Evolutionary conservation across 768 basidiomycete species (phyloP).

Genomic region (Lyophyllum semitale): DNA sequence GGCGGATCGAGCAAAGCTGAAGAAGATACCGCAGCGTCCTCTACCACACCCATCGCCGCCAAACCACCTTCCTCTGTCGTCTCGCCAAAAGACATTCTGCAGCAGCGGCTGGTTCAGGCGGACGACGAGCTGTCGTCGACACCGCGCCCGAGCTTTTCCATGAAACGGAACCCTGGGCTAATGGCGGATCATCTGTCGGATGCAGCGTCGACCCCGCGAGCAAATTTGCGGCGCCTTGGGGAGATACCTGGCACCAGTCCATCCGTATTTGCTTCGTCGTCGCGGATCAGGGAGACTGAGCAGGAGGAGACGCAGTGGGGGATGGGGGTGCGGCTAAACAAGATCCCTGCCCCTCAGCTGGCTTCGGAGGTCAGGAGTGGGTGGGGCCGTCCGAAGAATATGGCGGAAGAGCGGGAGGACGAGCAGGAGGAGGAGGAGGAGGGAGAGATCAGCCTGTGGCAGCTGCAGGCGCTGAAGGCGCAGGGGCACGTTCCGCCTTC

Average conservation of each 20-base stretch:
- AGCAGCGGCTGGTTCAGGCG: slow-evolving; percentile 1
- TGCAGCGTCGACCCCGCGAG: slow-evolving; percentile 8
- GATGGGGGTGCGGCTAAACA: not conserved
- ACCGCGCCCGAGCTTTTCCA: slow-evolving; percentile 12
- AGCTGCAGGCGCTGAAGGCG: not conserved
- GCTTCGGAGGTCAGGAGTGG: slow-evolving; percentile 1
- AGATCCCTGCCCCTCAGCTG: not conserved
- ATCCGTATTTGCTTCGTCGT: not conserved
- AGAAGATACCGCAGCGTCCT: slow-evolving; percentile 11
- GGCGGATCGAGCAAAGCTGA: slow-evolving; percentile 16
- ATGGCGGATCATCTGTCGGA: slow-evolving; percentile 13
- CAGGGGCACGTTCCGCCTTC: not conserved
- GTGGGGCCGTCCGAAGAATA: not conserved
- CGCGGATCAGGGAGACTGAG: slow-evolving; percentile 5
- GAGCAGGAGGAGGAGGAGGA: not conserved
- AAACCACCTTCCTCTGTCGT: slow-evolving; percentile 11
- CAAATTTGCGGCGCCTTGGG: not conserved
- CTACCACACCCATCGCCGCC: slow-evolving; percentile 14
- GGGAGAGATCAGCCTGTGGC: too few relatives aligned
- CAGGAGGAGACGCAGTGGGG: slow-evolving; percentile 7
- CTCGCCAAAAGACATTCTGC: slow-evolving; percentile 17
- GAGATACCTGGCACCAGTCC: not conserved
- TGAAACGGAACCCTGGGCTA: slow-evolving; percentile 3
- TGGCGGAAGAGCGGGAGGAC: not conserved
- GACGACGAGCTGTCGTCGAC: slow-evolving; percentile 20